Evolutionary conservation across 345 rosid species (phyloP).

Genomic region (Ailanthus altissimus): DNA sequence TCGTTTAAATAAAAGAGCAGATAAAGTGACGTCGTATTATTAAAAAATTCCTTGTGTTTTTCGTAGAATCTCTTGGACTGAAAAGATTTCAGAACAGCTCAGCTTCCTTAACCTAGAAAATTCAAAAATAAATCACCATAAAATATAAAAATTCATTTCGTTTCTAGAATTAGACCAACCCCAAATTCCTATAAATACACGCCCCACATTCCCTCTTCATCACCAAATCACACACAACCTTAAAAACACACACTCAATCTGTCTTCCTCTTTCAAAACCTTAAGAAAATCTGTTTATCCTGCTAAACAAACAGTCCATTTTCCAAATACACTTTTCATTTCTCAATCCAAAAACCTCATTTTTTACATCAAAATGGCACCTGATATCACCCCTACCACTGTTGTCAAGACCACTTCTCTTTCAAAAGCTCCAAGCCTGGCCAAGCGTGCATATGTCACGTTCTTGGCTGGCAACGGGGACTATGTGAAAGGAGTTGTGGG

Average conservation of each 20-base stretch:
- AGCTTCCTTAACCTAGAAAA: neutral
- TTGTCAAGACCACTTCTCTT: constrained; percentile 11
- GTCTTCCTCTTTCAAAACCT: neutral
- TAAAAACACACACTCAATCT: neutral
- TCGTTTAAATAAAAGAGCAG: neutral
- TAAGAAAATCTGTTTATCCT: too few species aligned
- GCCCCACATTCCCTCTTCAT: neutral
- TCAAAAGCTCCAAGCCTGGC: constrained; percentile 15
- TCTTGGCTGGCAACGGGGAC: constrained; percentile 72
- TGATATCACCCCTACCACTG: constrained; percentile 18
- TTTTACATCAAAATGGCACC: constrained; percentile 33
- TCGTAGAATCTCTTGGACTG: neutral
- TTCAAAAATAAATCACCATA: neutral
- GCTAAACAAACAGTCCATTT: neutral
- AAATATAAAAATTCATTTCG: too few species aligned
- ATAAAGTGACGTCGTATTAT: neutral
- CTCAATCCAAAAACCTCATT: neutral
- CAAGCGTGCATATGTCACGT: constrained; percentile 51
- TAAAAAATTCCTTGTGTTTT: neutral
- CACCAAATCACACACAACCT: neutral
- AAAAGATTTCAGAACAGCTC: neutral
- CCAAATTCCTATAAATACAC: constrained; percentile 18
- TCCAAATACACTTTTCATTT: neutral
- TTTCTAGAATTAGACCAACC: neutral
- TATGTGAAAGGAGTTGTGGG: constrained; percentile 76